phyloP scores from a whole-genome alignment of 805 yeast species.

The Yamadazyma ubonensis region DNA sequence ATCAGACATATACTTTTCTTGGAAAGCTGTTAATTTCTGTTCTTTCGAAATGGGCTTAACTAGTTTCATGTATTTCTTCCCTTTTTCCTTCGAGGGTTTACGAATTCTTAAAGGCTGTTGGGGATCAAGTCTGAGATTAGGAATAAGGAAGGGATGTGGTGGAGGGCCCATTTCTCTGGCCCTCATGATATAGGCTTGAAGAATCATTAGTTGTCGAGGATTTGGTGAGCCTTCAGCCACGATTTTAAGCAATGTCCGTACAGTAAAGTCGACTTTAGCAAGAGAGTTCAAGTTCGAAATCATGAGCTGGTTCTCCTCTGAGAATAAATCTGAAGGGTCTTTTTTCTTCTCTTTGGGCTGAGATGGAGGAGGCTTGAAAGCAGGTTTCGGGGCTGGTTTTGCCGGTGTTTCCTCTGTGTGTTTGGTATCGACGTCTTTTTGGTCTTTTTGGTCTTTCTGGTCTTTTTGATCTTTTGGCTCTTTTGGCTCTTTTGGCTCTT shows the following conservation, averaged over 20 bases:
- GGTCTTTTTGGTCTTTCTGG: background rate
- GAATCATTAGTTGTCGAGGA: slow-evolving; percentile 67
- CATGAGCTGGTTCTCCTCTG: slow-evolving; percentile 74
- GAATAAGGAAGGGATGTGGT: slow-evolving; percentile 26
- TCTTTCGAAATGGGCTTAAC: slow-evolving; percentile 36
- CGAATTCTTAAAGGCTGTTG: slow-evolving; percentile 22
- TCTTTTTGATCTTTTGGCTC: slow-evolving; percentile 15
- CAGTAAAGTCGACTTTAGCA: slow-evolving; percentile 68
- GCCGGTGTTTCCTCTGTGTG: background rate
- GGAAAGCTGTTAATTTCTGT: slow-evolving; percentile 69
- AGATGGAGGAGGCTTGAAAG: background rate
- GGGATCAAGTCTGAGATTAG: slow-evolving; percentile 22
- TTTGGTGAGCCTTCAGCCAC: slow-evolving; percentile 85
- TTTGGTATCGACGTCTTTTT: background rate
- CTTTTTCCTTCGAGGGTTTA: slow-evolving; percentile 22
- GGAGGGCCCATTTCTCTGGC: slow-evolving; percentile 76
- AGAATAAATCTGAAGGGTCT: slow-evolving; percentile 42
- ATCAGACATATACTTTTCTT: slow-evolving; percentile 63
- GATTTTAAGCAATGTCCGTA: slow-evolving; percentile 72
- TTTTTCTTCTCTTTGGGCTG: slow-evolving; percentile 9
- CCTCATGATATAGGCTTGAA: slow-evolving; percentile 75
- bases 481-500: slow-evolving; percentile 14
- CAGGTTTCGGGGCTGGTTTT: background rate
- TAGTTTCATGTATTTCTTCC: slow-evolving; percentile 18
- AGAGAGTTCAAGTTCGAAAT: slow-evolving; percentile 80